These are phyloP conservation scores for Neofusicoccum sp. DNA, from an alignment of 2,329 filamentous ascomycete species.

Conservation along the genomic window DNA sequence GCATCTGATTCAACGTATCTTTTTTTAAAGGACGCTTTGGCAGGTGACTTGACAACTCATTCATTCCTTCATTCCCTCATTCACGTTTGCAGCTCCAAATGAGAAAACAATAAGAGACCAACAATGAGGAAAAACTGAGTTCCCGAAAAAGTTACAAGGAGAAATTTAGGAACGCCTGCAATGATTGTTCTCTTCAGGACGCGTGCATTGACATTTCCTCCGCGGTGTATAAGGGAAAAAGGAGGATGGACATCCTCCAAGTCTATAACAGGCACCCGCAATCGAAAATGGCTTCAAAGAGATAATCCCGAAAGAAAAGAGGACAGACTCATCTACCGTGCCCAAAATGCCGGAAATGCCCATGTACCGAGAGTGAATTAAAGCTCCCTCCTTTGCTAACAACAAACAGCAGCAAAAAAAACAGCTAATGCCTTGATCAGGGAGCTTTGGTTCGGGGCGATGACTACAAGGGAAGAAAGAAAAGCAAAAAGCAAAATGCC, in stretches of 20 bases:
- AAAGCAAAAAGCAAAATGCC: not conserved
- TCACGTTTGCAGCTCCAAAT: not conserved
- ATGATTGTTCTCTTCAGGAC: not conserved
- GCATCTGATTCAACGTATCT: no score
- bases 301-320: not conserved
- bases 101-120: not conserved
- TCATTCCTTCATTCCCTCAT: no score
- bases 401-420: not conserved
- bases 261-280: not conserved
- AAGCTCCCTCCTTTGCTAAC: not conserved
- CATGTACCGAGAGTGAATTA: no score
- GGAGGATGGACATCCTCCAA: not conserved
- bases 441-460: not conserved
- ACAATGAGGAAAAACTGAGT: not conserved
- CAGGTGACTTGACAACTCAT: no score
- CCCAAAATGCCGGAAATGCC: not conserved
- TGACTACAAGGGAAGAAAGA: not conserved
- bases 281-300: not conserved
- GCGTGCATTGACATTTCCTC: not conserved
- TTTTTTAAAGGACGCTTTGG: no score
- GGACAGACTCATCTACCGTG: not conserved
- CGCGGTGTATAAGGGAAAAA: not conserved
- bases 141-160: slow-evolving; percentile 1
- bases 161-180: not conserved
- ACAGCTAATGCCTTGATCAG: not conserved